These are phyloP conservation scores for Cercospora citrullina DNA, from an alignment of 2,329 filamentous ascomycete species.

Conservation along the genomic window DNA sequence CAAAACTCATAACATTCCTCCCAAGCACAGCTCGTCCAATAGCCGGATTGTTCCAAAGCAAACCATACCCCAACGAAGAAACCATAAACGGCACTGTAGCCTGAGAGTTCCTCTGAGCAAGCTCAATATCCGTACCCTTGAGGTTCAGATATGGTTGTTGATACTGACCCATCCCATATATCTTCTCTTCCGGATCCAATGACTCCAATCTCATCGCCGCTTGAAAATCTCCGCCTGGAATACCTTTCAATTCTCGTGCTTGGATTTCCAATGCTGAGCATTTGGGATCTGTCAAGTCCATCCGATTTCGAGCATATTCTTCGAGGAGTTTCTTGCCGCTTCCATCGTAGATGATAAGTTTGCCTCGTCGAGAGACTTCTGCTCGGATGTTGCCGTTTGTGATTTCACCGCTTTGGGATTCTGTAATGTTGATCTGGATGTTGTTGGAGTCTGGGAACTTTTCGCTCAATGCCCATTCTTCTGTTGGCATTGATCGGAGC, in stretches of 20 bases:
- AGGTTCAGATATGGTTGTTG: conserved; percentile 64
- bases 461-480: conserved; percentile 46
- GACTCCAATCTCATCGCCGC: conserved; percentile 62
- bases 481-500: conserved; percentile 38
- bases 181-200: conserved; percentile 54
- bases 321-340: conserved; percentile 48
- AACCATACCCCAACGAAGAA: conserved; percentile 61
- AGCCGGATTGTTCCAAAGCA: conserved; percentile 67
- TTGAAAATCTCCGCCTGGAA: conserved; percentile 56
- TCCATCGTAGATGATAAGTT: conserved; percentile 51
- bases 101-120: conserved; percentile 67
- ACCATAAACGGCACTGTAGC: conserved; percentile 64
- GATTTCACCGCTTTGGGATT: conserved; percentile 42
- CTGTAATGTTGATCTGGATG: conserved; percentile 22
- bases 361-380: conserved; percentile 50
- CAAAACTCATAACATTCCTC: conserved; percentile 62
- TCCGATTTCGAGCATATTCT: conserved; percentile 55
- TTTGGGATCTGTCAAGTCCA: conserved; percentile 57
- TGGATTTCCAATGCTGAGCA: conserved; percentile 59
- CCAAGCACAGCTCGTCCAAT: conserved; percentile 63
- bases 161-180: conserved; percentile 71
- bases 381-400: conserved; percentile 54
- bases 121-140: conserved; percentile 62
- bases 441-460: conserved; percentile 5
- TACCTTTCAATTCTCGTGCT: conserved; percentile 59